Evolutionary conservation across 75 land plant genomes (phyloP), one percentile per base, ranked within the genome.

Genomic region (Picea sitchensis): DNA sequence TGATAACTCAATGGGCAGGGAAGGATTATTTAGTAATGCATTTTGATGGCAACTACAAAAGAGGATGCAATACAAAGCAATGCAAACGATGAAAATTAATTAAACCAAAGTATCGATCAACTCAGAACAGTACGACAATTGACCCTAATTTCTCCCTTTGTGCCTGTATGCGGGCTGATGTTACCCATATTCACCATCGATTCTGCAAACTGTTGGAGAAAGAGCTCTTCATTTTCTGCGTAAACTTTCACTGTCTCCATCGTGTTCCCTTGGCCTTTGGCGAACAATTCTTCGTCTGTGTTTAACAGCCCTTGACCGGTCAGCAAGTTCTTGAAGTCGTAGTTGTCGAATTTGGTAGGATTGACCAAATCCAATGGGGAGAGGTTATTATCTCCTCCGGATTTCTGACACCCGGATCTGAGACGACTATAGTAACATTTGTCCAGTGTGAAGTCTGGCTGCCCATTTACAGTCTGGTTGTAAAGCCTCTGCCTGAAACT

Each of bases 171-270:
- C 6, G 92, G 92, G 1, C 80, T 61, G 32, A 88, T 91, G 75
- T 79, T 86, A 30, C 93, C 88, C 97, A 94, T 83, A 83, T 87
- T 92, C n/a, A 87, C 54, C 90, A 94, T 86, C 14, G 97, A 88
- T 44, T 76, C 73, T 1, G 88, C 87, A 65, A 92, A 94, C 31
- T 89, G 91, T 80, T 87, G 36, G 31, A 92, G 83, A 86, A 94
- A 94, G 14, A 73, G 65, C 62, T 79, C 73, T 54, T 85, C 77
- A 62, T 84, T 78, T 30, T 61, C 65, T 8, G 96, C 92, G 71
- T 90, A 94, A 36, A 58, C 31, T 76, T 84, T 77, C 75, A 94
- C 96, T 3, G 87, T 73, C 58, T 79, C 72, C 83, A 60, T 65
- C 2, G 94, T 84, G 6, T 47, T 76, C 36, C 20, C 71, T 9